phyloP scores from a whole-genome alignment of 139 green algal genomes.

The Monoraphidium neglectum region DNA sequence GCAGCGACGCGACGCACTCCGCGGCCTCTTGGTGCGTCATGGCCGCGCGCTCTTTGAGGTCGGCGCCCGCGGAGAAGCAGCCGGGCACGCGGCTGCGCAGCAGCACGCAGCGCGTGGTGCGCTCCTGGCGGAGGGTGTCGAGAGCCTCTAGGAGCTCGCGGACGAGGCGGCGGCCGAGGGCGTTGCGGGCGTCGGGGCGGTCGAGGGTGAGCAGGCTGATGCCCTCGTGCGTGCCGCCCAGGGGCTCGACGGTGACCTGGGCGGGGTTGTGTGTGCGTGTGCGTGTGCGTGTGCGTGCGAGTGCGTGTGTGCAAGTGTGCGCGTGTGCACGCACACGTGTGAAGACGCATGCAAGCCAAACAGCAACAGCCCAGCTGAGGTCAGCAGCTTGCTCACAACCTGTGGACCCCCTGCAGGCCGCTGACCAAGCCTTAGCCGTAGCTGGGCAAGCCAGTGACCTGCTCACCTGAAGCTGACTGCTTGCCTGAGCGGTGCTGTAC shows the following conservation, averaged over 20 bases:
- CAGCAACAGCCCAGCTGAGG: too few species aligned
- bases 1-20: constrained; percentile 71
- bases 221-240: constrained; percentile 56
- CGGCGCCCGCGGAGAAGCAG: constrained; percentile 79
- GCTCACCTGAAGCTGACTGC: constrained; percentile 14
- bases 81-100: constrained; percentile 58
- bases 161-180: constrained; percentile 74
- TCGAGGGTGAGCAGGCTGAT: constrained; percentile 68
- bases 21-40: constrained; percentile 75
- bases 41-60: constrained; percentile 66
- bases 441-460: too few species aligned
- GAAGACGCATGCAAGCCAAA: too few species aligned
- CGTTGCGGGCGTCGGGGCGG: constrained; percentile 67
- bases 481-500: not conserved
- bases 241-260: constrained; percentile 61
- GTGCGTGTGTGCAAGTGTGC: not conserved
- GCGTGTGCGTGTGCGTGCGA: not conserved
- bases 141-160: constrained; percentile 67
- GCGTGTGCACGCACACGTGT: too few species aligned
- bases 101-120: constrained; percentile 71
- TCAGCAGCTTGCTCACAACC: too few species aligned
- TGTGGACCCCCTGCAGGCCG: too few species aligned
- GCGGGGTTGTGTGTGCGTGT: not conserved
- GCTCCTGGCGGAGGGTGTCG: constrained; percentile 59
- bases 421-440: too few species aligned